Base-by-base conservation (phyloP, 1,284 basidiomycete species). In the Chalciporus sp. region DNA sequence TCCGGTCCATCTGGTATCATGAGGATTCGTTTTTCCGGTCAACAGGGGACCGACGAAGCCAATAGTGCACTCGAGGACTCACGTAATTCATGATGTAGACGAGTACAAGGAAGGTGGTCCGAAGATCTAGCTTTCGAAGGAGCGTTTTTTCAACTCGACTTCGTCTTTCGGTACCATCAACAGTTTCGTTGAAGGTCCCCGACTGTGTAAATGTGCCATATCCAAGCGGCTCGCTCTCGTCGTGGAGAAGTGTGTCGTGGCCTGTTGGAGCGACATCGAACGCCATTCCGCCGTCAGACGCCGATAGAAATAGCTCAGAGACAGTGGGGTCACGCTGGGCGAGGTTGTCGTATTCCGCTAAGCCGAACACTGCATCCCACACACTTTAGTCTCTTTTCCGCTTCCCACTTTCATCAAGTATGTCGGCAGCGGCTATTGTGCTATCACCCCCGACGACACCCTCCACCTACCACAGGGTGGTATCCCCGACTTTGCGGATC, bases 21-120 rank as follows among this genome's bases (percentile, higher is more conserved):
- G 14, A 37, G 35, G 8, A 16, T 35, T 58, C 42, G 52, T 40
- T 16, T 55, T 48, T 39, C 33, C n/a, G 12, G 28, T 14, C 23
- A 48, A 28, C 8, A 9, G 39, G 10, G n/a, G 29, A 19, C 14
- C 26, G 37, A 42, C 31, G 12, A 17, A 23, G 47, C n/a, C 12
- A 33, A 14, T 33, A 47, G 12, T 39, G 33, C 33, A 5, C 14
- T 7, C 33, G 26, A n/a, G 26, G 33, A 72, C 78, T 64, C 61
- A 84, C 84, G 56, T 74, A 86, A 68, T 86, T 89, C 47, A 89
- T 73, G 48, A 88, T 83, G 60, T 88, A 87, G 17, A 88, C 83
- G 20, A 87, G 61, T 43, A 88, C 74, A 14, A 89, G 72, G 46
- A 89, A 85, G 35, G 78, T 79, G 80, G 87, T 86, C 35, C 85